Evolutionary conservation across 2,329 filamentous ascomycete species (phyloP).

Genomic region (Emergomyces orientalis): DNA sequence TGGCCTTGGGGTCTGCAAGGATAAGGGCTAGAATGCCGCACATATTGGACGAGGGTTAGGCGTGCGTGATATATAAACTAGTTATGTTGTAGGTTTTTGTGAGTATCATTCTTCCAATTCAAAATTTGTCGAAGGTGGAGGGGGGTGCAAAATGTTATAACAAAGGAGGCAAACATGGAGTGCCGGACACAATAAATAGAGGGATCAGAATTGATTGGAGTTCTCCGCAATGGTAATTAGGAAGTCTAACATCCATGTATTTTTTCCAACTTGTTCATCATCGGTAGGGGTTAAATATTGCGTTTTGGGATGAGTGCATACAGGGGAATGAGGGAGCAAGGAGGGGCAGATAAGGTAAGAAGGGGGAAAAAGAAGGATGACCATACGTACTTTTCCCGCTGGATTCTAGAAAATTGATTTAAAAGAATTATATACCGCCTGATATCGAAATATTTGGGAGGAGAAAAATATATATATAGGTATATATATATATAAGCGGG

Average conservation of each 20-base stretch:
- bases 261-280: slow-evolving; percentile 24
- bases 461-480: background rate
- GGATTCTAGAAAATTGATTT: background rate
- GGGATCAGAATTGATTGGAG: slow-evolving; percentile 9
- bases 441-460: background rate
- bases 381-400: background rate
- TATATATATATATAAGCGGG: background rate
- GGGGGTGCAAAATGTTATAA: slow-evolving; percentile 7
- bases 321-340: background rate
- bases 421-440: background rate
- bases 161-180: background rate
- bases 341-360: too few relatives aligned
- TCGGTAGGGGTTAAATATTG: slow-evolving; percentile 22
- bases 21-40: slow-evolving; percentile 56
- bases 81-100: slow-evolving; percentile 14
- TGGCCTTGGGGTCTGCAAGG: slow-evolving; percentile 46
- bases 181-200: background rate
- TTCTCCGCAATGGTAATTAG: slow-evolving; percentile 37
- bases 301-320: background rate
- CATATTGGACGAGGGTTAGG: slow-evolving; percentile 38
- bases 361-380: too few relatives aligned
- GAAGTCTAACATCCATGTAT: slow-evolving; percentile 42
- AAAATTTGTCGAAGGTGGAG: slow-evolving; percentile 9
- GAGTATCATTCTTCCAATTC: slow-evolving; percentile 8
- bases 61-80: slow-evolving; percentile 21